phyloP scores from a whole-genome alignment of 176 grass and related monocot species.

The Triticum urartu region DNA sequence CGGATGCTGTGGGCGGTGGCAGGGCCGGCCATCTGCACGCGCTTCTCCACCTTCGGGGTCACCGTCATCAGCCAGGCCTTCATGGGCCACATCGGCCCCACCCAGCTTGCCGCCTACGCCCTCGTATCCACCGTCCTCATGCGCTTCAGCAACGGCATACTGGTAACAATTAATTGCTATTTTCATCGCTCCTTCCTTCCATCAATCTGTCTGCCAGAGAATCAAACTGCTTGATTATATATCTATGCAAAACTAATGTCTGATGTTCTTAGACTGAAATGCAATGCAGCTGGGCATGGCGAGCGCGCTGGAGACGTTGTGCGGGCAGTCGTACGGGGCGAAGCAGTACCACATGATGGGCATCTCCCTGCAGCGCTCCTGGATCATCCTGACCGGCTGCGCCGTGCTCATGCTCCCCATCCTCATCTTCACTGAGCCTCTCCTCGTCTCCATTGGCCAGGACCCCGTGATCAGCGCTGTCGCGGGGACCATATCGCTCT shows the following conservation, averaged over 20 bases:
- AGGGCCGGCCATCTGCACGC: slow-evolving; percentile 68
- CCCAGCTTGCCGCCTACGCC: slow-evolving; percentile 76
- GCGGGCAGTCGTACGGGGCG: slow-evolving; percentile 47
- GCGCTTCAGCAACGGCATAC: slow-evolving; percentile 72
- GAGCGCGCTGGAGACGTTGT: slow-evolving; percentile 58
- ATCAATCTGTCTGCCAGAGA: background rate
- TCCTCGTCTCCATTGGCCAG: slow-evolving; percentile 59
- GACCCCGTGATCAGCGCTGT: slow-evolving; percentile 46
- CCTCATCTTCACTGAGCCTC: slow-evolving; percentile 55
- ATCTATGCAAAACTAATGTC: no score
- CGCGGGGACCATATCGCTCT: slow-evolving; percentile 50
- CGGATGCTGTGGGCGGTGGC: slow-evolving; percentile 84
- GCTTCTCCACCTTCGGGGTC: slow-evolving; percentile 71
- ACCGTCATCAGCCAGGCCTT: slow-evolving; percentile 90
- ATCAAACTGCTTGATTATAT: background rate
- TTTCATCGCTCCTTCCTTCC: background rate
- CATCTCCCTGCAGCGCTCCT: slow-evolving; percentile 52
- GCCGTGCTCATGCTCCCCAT: slow-evolving; percentile 32
- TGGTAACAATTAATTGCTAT: slow-evolving; percentile 27
- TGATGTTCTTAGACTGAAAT: background rate
- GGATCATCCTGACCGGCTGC: background rate
- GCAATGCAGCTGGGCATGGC: slow-evolving; percentile 49
- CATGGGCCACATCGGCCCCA: slow-evolving; percentile 77
- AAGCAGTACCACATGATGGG: slow-evolving; percentile 60
- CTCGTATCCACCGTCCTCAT: slow-evolving; percentile 84